Base-by-base conservation (phyloP, 2,329 filamentous ascomycete species). In the Akanthomyces dipterigenus region DNA sequence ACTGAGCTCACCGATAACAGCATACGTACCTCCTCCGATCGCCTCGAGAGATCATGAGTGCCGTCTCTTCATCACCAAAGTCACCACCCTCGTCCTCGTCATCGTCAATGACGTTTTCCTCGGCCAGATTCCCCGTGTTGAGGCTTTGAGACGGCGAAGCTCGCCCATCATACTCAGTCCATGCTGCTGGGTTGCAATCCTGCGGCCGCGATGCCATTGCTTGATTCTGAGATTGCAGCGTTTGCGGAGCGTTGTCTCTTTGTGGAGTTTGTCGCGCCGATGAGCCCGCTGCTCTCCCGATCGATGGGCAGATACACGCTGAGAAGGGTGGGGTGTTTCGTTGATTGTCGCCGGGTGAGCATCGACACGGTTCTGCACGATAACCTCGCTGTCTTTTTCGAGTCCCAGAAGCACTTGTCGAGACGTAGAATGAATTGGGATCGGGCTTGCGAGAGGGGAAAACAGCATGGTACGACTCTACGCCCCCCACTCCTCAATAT, bases 101-200 rank as follows among this genome's bases (percentile, higher is more conserved):
- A 53, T 76, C 77, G 18, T 80, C 70, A 11, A 82, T 72, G 45
- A 80, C 76, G 55, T 78, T 75, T 31, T 78, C 75, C 57, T 82
- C 80, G 61, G 78, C 3, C 96, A 82, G 71, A n/a, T 61, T 61
- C 2, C 42, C 42, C 40, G 58, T 46, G 24, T 42, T 61, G 14
- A 61, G 46, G 50, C 31, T 34, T 18, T 34, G 22, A 16, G 50
- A 40, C 31, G 50, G 50, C 42, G 58, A 54, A 24, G 43, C 58
- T 11, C 51, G 28, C 16, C 50, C 42, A 18, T 49, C 42, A 14
- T 38, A 22, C 18, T 42, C 50, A 42, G 7, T 22, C 58, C 58
- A 55, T 43, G 58, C 55, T 8, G 20, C 50, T 6, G 22, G 31
- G 22, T 55, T 61, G 50, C 42, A 38, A 12, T 48, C 28, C n/a